These are phyloP conservation scores for Thermothielavioides terrestris DNA, from an alignment of 495 filamentous ascomycete genomes.

Conservation along the genomic window DNA sequence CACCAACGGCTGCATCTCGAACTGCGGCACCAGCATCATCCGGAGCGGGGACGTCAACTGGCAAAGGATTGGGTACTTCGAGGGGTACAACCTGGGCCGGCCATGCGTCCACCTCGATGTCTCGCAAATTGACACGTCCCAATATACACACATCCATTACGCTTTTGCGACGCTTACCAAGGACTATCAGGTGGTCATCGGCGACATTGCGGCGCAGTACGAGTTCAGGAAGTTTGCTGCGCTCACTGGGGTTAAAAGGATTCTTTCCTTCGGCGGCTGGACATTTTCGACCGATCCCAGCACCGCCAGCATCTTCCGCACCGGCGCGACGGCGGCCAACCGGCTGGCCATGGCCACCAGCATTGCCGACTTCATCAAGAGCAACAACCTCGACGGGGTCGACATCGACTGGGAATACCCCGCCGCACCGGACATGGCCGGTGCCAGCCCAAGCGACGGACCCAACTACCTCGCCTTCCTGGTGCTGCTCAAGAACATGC, in stretches of 20 bases:
- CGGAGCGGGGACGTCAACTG: conserved; percentile 23
- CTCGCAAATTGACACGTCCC: conserved; percentile 2
- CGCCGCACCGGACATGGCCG: conserved; percentile 21
- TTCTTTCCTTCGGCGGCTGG: conserved; percentile 32
- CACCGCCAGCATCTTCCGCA: conserved; percentile 21
- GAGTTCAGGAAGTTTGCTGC: conserved; percentile 16
- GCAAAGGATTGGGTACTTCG: conserved; percentile 25
- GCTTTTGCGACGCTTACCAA: conserved; percentile 12
- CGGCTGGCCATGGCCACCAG: conserved; percentile 16
- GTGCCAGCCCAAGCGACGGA: neutral
- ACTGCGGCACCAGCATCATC: conserved; percentile 27
- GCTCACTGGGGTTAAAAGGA: conserved; percentile 14
- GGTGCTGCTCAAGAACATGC: neutral
- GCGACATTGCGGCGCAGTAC: neutral
- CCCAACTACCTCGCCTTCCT: conserved; percentile 10
- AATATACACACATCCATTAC: conserved; percentile 21
- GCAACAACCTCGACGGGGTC: conserved; percentile 24
- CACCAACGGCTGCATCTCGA: conserved; percentile 39
- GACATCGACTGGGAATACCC: conserved; percentile 36
- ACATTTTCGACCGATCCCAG: conserved; percentile 11
- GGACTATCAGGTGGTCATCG: conserved; percentile 4
- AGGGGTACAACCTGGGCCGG: conserved; percentile 20
- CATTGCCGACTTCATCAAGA: conserved; percentile 19
- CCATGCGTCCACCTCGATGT: conserved; percentile 18
- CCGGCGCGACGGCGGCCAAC: conserved; percentile 16